These are phyloP conservation scores for Aquilaria agallochum DNA, from an alignment of 441 rosid species.

Conservation along the genomic window DNA sequence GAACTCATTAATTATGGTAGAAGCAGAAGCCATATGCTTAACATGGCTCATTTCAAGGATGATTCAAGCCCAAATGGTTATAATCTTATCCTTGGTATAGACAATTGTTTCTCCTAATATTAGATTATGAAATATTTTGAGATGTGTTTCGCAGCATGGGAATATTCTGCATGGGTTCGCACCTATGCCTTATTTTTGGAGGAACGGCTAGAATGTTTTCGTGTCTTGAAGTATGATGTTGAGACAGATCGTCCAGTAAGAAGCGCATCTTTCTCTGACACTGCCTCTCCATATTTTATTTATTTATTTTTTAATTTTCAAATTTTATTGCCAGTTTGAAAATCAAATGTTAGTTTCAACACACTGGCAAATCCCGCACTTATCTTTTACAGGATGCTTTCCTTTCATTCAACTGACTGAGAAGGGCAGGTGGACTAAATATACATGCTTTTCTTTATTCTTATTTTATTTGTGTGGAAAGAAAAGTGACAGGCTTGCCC, in stretches of 20 bases:
- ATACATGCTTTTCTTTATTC: no score
- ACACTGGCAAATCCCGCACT: no score
- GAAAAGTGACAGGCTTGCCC: no score
- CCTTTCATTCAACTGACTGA: no score
- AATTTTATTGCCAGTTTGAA: not conserved
- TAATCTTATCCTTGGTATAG: not conserved
- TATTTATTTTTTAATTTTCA: not conserved
- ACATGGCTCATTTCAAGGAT: slow-evolving; percentile 95
- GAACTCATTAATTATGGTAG: slow-evolving; percentile 90
- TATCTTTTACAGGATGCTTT: no score
- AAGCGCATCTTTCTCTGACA: slow-evolving; percentile 3
- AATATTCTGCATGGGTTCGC: slow-evolving; percentile 93
- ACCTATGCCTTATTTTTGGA: slow-evolving; percentile 83
- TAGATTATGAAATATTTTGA: slow-evolving; percentile 21
- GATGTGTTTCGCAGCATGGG: slow-evolving; percentile 71
- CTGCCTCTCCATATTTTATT: not conserved
- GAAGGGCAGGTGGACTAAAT: no score
- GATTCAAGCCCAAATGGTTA: slow-evolving; percentile 94
- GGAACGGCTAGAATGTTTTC: slow-evolving; percentile 91
- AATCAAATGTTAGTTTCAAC: not conserved
- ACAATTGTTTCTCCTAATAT: slow-evolving; percentile 11
- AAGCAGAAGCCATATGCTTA: slow-evolving; percentile 89
- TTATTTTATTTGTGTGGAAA: no score
- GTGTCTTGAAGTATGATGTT: slow-evolving; percentile 81
- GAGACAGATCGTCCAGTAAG: slow-evolving; percentile 85